phyloP scores from a whole-genome alignment of 129 eudicot species.

The Logfia minima region DNA sequence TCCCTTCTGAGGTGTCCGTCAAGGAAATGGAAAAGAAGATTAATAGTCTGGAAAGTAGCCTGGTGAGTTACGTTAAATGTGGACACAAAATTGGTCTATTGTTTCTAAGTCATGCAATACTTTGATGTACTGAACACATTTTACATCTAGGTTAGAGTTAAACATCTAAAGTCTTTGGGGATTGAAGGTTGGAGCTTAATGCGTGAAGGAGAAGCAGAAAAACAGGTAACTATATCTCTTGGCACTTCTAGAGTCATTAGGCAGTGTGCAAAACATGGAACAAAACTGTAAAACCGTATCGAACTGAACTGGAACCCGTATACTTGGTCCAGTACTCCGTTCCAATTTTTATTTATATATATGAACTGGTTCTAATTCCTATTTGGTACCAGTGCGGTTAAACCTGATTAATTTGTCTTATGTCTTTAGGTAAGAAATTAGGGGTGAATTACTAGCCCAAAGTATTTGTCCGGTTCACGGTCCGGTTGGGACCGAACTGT shows the following conservation, averaged over 20 bases:
- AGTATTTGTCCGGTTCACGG: background rate
- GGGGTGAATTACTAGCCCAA: background rate
- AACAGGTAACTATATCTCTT: constrained; percentile 60
- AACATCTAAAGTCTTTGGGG: constrained; percentile 71
- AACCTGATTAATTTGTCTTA: background rate
- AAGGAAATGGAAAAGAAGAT: constrained; percentile 69
- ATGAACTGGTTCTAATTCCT: no score
- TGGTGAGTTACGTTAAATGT: constrained; percentile 49
- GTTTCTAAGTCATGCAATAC: background rate
- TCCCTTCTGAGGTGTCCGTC: constrained; percentile 62
- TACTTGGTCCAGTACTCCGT: background rate
- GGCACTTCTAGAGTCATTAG: background rate
- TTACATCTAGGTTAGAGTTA: constrained; percentile 66
- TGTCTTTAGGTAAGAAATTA: background rate
- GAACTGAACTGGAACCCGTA: background rate
- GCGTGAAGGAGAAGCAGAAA: constrained; percentile 99
- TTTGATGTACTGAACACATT: constrained; percentile 13
- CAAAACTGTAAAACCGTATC: background rate
- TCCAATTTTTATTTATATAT: no score
- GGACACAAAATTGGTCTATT: constrained; percentile 6
- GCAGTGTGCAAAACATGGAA: background rate
- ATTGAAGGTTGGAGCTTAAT: constrained; percentile 81
- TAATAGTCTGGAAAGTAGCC: constrained; percentile 59
- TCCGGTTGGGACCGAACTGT: background rate
- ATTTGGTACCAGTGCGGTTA: no score